phyloP scores from a whole-genome alignment of 129 eudicot species.

The Logfia minima region DNA sequence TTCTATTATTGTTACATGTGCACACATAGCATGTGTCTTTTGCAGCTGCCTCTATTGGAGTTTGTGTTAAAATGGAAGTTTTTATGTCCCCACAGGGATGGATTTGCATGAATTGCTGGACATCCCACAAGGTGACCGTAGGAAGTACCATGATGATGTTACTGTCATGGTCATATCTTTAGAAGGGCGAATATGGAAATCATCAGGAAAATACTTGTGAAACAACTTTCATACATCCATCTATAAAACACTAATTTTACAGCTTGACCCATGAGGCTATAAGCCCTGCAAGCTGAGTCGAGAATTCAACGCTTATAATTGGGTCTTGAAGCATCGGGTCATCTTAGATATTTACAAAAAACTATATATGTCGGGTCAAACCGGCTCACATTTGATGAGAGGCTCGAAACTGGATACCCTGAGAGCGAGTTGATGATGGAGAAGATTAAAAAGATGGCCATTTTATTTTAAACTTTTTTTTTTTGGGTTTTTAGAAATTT shows the following conservation, averaged over 20 bases:
- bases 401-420: conserved; percentile 17
- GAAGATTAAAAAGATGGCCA: background rate
- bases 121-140: conserved; percentile 87
- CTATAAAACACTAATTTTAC: conserved; percentile 2
- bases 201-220: conserved; percentile 81
- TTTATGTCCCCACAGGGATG: conserved; percentile 59
- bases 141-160: conserved; percentile 93
- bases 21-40: conserved; percentile 9
- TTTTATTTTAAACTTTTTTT: background rate
- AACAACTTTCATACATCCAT: conserved; percentile 7
- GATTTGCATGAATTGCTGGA: conserved; percentile 84
- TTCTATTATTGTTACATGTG: background rate
- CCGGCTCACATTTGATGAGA: background rate
- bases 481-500: background rate
- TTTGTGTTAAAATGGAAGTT: conserved; percentile 1
- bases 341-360: conserved; percentile 7
- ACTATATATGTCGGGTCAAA: background rate
- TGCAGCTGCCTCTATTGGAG: background rate
- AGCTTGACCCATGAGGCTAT: background rate
- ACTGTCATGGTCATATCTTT: conserved; percentile 81
- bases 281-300: conserved; percentile 17
- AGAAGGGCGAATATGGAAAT: conserved; percentile 91
- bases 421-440: conserved; percentile 5
- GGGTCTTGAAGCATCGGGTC: background rate
- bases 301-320: background rate